Percentiles rank a stretch among this genome's conserved stretches.
These are phyloP conservation scores for Hemisphaericaspora nanyangensis DNA, from an alignment of 805 yeast genomes.

Conservation along the genomic window DNA sequence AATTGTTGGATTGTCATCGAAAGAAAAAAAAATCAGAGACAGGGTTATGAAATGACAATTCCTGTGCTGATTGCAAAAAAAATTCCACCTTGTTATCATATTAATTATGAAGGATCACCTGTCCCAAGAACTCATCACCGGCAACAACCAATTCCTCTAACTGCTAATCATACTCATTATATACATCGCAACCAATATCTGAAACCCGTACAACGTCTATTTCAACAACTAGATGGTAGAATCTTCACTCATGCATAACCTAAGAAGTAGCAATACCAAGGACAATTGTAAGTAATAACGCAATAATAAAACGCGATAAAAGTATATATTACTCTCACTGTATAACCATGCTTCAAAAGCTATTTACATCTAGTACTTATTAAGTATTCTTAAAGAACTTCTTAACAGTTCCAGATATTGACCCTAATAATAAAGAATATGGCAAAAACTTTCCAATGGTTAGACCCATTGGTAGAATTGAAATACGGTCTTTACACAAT, in stretches of 20 bases:
- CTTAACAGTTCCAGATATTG: slow-evolving; percentile 76
- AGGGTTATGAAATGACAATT: slow-evolving; percentile 1
- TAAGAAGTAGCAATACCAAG: slow-evolving; percentile 1
- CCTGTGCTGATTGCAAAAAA: slow-evolving; percentile 6
- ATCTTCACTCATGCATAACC: background rate
- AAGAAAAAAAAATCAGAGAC: background rate
- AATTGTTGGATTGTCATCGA: background rate
- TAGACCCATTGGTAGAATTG: slow-evolving; percentile 16
- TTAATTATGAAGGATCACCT: slow-evolving; percentile 12
- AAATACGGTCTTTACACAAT: slow-evolving; percentile 26
- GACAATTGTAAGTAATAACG: slow-evolving; percentile 7
- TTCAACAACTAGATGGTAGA: background rate
- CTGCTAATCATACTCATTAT: no score
- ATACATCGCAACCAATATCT: background rate
- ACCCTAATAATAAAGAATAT: slow-evolving; percentile 78
- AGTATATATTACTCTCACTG: background rate
- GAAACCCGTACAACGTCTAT: background rate
- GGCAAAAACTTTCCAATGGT: slow-evolving; percentile 45
- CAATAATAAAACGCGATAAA: background rate
- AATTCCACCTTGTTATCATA: slow-evolving; percentile 1
- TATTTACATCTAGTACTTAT: slow-evolving; percentile 2
- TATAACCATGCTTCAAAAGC: background rate
- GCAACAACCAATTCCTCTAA: no score
- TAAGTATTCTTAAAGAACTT: slow-evolving; percentile 37
- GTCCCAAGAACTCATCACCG: no score